Evolutionary conservation across 768 basidiomycete species (phyloP), one percentile per base, ranked within the genome.

Genomic region (Auriculariales sp.): DNA sequence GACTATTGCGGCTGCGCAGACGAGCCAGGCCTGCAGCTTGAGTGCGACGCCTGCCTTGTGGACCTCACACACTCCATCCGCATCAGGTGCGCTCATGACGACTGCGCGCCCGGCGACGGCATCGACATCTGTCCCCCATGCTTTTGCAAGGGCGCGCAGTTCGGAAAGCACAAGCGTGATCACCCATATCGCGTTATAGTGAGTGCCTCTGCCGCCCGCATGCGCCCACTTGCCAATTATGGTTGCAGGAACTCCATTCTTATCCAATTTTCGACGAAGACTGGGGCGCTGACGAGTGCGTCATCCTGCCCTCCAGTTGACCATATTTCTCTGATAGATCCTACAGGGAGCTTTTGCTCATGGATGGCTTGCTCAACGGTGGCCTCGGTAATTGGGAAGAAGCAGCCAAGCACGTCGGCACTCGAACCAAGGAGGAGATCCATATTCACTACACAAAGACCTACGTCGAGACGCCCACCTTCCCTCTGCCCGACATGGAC

Each of bases 261-360:
- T 89, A 93, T 64, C 95, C 94, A 2, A 95, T 99, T 59, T 94
- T 95, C 58, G 74, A 81, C 6, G 79, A 83, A 50, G 90, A 94
- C 62, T 98, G 94, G 95, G 94, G 92, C 32, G 94, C 93, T 7
- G 94, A 98, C 64, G 94, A 99, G 89, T 91, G 57, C 64, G 81
- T 69, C 3, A 24, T 28, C 44, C 35, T 34, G 28, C 27, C 2
- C 31, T 51, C 35, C 32, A 33, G n/a, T 53, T 7, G 51, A 45
- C n/a, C 45, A 10, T 36, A 28, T 29, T 46, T 22, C 19, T 17
- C 1, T 17, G 24, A 55, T 25, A n/a, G 28, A 1, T 34, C 27
- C 27, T 4, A 22, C 56, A 93, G 90, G 66, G 94, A 99, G 62
- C 71, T 98, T 2, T 68, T 94, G 5, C 69, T 99, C 15, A 69